A percentile compares a stretch with the other conserved stretches of the same genome.
phyloP scores from a whole-genome alignment of 2,329 filamentous ascomycete species.

The Hymenoscyphus repandus region DNA sequence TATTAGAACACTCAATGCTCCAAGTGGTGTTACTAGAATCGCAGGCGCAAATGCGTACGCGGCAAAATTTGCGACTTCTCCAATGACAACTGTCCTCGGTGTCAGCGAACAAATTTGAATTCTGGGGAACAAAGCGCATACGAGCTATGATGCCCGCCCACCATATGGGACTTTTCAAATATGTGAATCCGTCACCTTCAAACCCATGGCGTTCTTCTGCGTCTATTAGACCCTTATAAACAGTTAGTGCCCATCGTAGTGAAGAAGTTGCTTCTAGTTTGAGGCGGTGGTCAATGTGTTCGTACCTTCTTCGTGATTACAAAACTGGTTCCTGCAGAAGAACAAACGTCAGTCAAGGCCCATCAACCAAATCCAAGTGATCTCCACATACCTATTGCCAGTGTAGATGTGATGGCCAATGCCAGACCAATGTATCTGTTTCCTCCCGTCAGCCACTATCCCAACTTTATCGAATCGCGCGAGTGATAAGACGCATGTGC shows the following conservation, averaged over 20 bases:
- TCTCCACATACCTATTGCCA: slow-evolving; percentile 63
- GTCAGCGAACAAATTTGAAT: slow-evolving; percentile 22
- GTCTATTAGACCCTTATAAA: slow-evolving; percentile 73
- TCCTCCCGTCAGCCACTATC: slow-evolving; percentile 19
- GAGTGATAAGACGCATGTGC: slow-evolving; percentile 1
- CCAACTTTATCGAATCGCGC: background rate
- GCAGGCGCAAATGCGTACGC: slow-evolving; percentile 97
- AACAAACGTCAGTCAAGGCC: background rate
- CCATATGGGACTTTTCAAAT: slow-evolving; percentile 92
- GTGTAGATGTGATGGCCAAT: slow-evolving; percentile 67
- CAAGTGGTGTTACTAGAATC: slow-evolving; percentile 94
- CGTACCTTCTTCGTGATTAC: slow-evolving; percentile 97
- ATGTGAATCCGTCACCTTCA: slow-evolving; percentile 92
- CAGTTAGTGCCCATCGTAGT: slow-evolving; percentile 12
- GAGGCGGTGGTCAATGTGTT: slow-evolving; percentile 9
- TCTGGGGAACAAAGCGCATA: slow-evolving; percentile 41
- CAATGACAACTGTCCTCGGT: slow-evolving; percentile 66
- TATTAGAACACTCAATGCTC: slow-evolving; percentile 90
- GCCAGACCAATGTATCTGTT: slow-evolving; percentile 70
- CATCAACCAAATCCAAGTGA: slow-evolving; percentile 1
- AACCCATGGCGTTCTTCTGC: slow-evolving; percentile 90
- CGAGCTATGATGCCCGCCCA: slow-evolving; percentile 90
- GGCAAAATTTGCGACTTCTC: slow-evolving; percentile 95
- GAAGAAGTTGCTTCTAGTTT: background rate
- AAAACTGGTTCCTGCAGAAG: slow-evolving; percentile 74